phyloP scores from a whole-genome alignment of 768 basidiomycete species.

The Dioszegia crocea region DNA sequence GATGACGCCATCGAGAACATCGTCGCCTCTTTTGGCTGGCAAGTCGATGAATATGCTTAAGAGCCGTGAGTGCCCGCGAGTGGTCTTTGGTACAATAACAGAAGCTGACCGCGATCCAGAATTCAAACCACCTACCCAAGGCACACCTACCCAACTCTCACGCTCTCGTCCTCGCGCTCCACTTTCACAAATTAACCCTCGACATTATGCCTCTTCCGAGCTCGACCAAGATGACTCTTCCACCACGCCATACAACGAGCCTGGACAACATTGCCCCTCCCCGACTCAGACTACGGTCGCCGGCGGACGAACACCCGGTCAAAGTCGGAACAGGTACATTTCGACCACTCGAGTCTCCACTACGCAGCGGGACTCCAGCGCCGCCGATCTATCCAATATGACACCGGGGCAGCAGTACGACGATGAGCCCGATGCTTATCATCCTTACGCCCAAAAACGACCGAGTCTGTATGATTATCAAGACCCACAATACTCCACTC shows the following conservation, averaged over 20 bases:
- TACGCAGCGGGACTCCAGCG: not conserved
- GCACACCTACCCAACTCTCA: not conserved
- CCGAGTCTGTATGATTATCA: no score
- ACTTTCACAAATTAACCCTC: not conserved
- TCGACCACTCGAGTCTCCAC: not conserved
- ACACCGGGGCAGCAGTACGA: no score
- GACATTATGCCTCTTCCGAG: not conserved
- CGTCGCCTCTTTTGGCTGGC: not conserved
- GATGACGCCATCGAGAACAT: not conserved
- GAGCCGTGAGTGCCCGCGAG: not conserved
- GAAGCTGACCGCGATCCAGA: not conserved
- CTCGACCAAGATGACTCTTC: not conserved
- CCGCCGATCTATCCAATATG: no score
- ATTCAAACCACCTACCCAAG: slow-evolving; percentile 4
- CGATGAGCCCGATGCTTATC: no score
- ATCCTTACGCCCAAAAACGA: no score
- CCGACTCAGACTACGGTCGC: not conserved
- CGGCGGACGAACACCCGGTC: not conserved
- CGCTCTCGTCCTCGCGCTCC: not conserved
- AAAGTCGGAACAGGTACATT: not conserved
- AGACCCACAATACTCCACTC: no score
- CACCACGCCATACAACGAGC: not conserved
- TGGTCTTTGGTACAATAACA: not conserved
- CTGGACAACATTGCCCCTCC: not conserved
- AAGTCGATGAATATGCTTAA: not conserved